Base-by-base conservation (phyloP, 495 filamentous ascomycete genomes). In the Gamarada debralockiae region DNA sequence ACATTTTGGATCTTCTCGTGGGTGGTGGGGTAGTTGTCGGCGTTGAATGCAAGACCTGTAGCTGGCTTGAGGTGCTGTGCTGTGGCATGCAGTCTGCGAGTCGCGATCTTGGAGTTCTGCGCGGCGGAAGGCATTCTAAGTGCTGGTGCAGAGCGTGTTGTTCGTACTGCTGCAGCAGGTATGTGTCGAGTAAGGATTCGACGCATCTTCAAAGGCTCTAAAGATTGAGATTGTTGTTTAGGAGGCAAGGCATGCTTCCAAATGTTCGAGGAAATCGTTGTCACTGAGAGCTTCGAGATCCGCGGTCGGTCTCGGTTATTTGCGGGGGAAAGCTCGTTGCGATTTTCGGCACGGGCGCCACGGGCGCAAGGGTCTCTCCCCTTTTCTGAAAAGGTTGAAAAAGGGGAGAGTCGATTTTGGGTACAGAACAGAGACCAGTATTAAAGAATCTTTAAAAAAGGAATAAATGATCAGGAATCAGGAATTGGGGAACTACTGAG, bases 1-100 rank as follows among this genome's bases (percentile, higher is more conserved):
- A 89, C 86, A 38, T 82, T 70, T 44, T 76, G 55, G 66, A 95
- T 90, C 65, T 78, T 84, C 48, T 89, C 80, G 73, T 99, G 95
- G 53, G 75, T 82, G n/a, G 79, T 89, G 14, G 89, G 89, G 68
- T 89, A 97, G 61, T 75, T 78, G 27, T 81, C 80, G 3, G 86
- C 80, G 47, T 79, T 75, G 54, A 72, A 73, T 44, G 76, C 70
- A 20, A 82, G 68, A 23, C 79, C 74, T 33, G 71, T 68, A 49
- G 72, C 68, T 1, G 74, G 67, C 41, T 67, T 69, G 13, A 85
- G 71, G 40, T 84, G 79, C 53, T 75, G 74, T 15, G 82, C 77
- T 21, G 82, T 83, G 49, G 79, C 79, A 56, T 87, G 80, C 60
- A 87, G 67, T 61, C 73, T 69, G 22, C 62, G 59, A 48, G 62